Conservation (phyloP, 768 basidiomycete genomes). For the Galerina marginata region DNA sequence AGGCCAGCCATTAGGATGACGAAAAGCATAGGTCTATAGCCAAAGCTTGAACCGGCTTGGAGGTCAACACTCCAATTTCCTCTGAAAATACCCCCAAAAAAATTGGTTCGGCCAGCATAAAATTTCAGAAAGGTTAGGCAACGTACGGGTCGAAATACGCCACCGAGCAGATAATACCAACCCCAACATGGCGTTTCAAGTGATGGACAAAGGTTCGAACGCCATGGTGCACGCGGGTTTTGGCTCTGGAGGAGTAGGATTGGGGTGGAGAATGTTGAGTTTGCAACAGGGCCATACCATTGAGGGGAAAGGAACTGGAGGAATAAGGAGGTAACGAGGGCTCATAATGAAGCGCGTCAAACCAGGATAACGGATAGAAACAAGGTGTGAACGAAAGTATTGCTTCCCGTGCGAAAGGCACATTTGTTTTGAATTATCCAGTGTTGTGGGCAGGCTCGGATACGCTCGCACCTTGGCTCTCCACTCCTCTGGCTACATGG, state of each 20-base stretch:
- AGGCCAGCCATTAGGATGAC: slow-evolving; percentile 82
- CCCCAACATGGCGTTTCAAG: slow-evolving; percentile 68
- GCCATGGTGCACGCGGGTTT: slow-evolving; percentile 6
- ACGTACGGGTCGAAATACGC: slow-evolving; percentile 88
- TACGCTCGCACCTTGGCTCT: slow-evolving; percentile 16
- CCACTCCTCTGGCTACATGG: slow-evolving; percentile 40
- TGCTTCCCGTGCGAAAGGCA: slow-evolving; percentile 39
- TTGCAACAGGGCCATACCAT: slow-evolving; percentile 24
- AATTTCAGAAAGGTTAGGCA: not conserved
- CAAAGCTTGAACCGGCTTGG: slow-evolving; percentile 80
- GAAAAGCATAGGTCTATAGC: slow-evolving; percentile 82
- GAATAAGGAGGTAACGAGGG: slow-evolving; percentile 18
- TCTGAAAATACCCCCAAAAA: slow-evolving; percentile 29
- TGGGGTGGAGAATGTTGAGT: slow-evolving; percentile 10
- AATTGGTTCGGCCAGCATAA: not conserved
- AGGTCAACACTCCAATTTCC: slow-evolving; percentile 86
- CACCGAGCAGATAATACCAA: slow-evolving; percentile 83
- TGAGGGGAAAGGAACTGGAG: slow-evolving; percentile 21
- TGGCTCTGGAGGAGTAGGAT: slow-evolving; percentile 8
- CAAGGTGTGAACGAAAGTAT: slow-evolving; percentile 29
- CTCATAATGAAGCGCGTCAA: slow-evolving; percentile 37
- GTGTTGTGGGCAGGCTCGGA: slow-evolving; percentile 26
- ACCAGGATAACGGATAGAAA: slow-evolving; percentile 38
- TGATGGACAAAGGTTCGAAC: slow-evolving; percentile 47
- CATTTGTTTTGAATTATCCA: slow-evolving; percentile 23